These are phyloP conservation scores for Pichia thaimueangensis DNA, from an alignment of 805 yeast genomes.

Conservation along the genomic window DNA sequence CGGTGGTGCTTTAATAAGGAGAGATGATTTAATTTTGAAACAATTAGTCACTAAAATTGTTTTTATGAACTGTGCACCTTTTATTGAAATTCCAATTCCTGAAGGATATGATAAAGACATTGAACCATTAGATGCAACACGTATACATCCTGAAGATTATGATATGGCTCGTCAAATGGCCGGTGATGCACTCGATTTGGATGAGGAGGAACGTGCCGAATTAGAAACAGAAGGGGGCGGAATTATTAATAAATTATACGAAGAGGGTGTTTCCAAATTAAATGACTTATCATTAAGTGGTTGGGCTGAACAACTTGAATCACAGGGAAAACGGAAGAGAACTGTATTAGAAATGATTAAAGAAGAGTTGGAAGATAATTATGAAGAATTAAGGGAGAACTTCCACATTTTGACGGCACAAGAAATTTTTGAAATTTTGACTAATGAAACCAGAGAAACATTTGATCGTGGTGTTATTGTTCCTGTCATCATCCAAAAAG, in stretches of 20 bases:
- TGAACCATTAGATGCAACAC: constrained; percentile 85
- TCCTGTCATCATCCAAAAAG: constrained; percentile 67
- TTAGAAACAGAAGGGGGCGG: constrained; percentile 82
- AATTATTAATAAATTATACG: constrained; percentile 65
- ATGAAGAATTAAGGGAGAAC: constrained; percentile 74
- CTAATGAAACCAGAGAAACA: constrained; percentile 74
- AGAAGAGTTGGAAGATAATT: constrained; percentile 82
- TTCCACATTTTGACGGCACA: constrained; percentile 57
- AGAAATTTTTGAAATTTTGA: constrained; percentile 81
- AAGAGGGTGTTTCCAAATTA: constrained; percentile 65
- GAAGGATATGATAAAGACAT: constrained; percentile 55
- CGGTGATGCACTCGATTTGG: constrained; percentile 93
- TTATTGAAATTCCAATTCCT: constrained; percentile 65
- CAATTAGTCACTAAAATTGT: constrained; percentile 73
- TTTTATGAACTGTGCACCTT: constrained; percentile 88
- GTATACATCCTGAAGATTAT: constrained; percentile 97
- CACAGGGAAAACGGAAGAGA: constrained; percentile 66
- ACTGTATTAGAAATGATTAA: constrained; percentile 78
- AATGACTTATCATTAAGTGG: constrained; percentile 86
- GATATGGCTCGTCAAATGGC: constrained; percentile 96
- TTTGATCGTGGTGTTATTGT: constrained; percentile 65
- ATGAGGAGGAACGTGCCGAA: constrained; percentile 72
- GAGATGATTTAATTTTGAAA: constrained; percentile 80
- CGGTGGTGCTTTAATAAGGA: constrained; percentile 55
- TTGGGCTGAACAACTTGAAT: constrained; percentile 84